Evolutionary conservation across 352 stramenopile species (phyloP), one percentile per base, ranked within the genome.

Genomic region (Phytophthora vignae): DNA sequence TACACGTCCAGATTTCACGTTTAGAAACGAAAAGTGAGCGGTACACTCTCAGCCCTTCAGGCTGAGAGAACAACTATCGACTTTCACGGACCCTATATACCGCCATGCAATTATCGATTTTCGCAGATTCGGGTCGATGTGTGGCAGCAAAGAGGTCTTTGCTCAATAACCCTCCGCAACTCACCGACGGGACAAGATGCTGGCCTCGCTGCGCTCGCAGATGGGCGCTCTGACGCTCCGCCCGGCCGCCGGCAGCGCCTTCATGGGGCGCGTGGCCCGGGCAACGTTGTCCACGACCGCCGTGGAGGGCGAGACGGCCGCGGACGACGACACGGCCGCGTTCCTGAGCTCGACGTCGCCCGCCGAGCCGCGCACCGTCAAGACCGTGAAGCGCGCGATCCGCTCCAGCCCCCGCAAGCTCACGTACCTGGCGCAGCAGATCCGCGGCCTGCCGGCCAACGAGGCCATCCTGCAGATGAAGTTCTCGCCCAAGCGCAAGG

Each of bases 391-490:
- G 76, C 85, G 90, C 62, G 81, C 90, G 60, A 92, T 96, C 55
- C 89, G 89, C 61, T 85, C 77, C 44, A 96, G 89, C 36, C 89
- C 87, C 11, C 87, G 87, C 72, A 96, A 96, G 76, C 67, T 96
- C 50, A 83, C 85, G 69, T 91, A 94, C 63, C 60, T 96, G 57
- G 89, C 89, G 25, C 87, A 95, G 76, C 88, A 95, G 76, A 91
- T 96, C 55, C 87, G 89, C 27, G 89, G 89, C 9, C 68, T 96
- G 31, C 66, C 86, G 14, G 89, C 84, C n/a, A 75, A 87, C 14
- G 87, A 96, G 49, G 89, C 89, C 21, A 76, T 96, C 46, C 73
- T 91, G 55, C 89, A 96, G 80, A 93, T 96, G 83, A 92, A 94
- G 79, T 94, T 95, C 67, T 96, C 88, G 62, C 87, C 83, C 55